Evolutionary conservation across 2,329 filamentous ascomycete genomes (phyloP), one percentile per base, ranked within the genome.

Genomic region (Xylaria sp.): DNA sequence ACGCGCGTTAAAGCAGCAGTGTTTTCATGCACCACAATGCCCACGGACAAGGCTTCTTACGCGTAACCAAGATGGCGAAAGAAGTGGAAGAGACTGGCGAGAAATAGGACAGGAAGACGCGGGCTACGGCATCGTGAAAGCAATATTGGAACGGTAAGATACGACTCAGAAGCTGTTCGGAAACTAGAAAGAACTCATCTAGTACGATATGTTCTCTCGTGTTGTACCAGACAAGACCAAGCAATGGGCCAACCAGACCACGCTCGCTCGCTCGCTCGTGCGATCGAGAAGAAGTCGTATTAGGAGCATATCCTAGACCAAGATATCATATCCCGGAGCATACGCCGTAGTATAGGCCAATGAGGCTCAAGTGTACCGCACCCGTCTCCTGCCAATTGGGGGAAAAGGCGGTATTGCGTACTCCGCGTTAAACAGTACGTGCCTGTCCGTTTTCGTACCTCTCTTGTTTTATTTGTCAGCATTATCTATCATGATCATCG

Each of bases 351-450:
- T 3, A 7, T 20, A 57, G 15, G 13, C 54, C 54, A 57, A 56
- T 39, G 34, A 39, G 10, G 34, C 54, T 37, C 23, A 5, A 32
- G 25, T 6, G 7, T n/a, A 9, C 13, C 25, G 20, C 13, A n/a
- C 41, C 41, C 25, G 5, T 63, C 28, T 54, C 61, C 61, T 63
- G 52, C 61, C 12, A n/a, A 41, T 64, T 34, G 6, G 9, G 41
- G 52, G 12, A 6, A 23, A 18, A 50, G 18, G 15, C 28, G 20
- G 5, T 51, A 52, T 65, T 65, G 52, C 63, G 55, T 65, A 59
- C 44, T 59, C 37, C 5, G 63, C 63, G 18, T 65, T 46, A 7
- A 44, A 18, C 15, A n/a, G 15, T n/a, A 37, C 34, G 34, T 37
- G 34, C 10, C 7, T 37, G 34, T 37, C 34, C 18, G 7, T 46